phyloP scores from a whole-genome alignment of 331 rosid species.

The Stylosanthes scabra region DNA sequence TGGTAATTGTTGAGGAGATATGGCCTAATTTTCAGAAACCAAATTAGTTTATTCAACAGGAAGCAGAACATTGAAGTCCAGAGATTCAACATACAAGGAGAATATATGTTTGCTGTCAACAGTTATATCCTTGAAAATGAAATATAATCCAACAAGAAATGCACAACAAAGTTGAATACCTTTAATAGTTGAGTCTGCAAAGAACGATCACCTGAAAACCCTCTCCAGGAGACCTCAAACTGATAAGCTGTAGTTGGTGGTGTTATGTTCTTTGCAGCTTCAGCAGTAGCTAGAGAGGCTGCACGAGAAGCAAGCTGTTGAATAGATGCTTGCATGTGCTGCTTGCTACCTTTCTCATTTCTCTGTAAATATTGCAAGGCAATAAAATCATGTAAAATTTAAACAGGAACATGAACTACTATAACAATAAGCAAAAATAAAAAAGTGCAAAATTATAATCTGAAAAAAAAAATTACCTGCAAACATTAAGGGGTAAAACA shows the following conservation, averaged over 20 bases:
- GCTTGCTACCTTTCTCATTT: constrained; percentile 48
- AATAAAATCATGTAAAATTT: constrained; percentile 13
- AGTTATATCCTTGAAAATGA: constrained; percentile 9
- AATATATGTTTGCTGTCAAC: constrained; percentile 7
- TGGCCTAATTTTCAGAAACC: constrained; percentile 52
- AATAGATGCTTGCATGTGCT: constrained; percentile 58
- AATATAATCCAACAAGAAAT: constrained; percentile 29
- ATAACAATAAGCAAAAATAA: background rate
- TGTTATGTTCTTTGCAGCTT: constrained; percentile 67
- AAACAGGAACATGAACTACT: background rate
- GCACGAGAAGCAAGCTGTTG: constrained; percentile 89
- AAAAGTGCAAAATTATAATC: constrained; percentile 14
- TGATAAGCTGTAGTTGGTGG: constrained; percentile 90
- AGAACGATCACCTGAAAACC: constrained; percentile 68
- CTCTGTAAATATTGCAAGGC: constrained; percentile 52
- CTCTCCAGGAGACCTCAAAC: constrained; percentile 88
- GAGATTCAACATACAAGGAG: constrained; percentile 25
- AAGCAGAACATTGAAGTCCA: constrained; percentile 25
- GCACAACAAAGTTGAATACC: constrained; percentile 50
- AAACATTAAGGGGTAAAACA: background rate
- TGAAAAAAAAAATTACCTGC: background rate
- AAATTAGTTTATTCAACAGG: constrained; percentile 15
- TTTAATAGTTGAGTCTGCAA: constrained; percentile 71
- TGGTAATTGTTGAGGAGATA: constrained; percentile 67
- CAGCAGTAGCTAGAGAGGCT: constrained; percentile 70